Base-by-base conservation (phyloP, 371 early-diverging fungal species). In the Rhizopus sp. region DNA sequence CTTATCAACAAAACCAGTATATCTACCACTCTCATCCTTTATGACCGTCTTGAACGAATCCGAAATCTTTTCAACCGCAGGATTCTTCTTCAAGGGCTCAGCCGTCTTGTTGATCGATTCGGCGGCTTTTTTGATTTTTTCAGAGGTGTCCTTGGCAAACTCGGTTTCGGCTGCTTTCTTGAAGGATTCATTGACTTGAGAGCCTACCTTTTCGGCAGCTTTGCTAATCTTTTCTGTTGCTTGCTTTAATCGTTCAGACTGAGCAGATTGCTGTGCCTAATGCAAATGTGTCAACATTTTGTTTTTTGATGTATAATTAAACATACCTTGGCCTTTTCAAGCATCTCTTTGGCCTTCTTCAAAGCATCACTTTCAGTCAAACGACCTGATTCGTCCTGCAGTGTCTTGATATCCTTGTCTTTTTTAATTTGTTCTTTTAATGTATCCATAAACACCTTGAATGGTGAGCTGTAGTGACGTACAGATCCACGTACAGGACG, bases 341-440 rank as follows among this genome's bases (percentile, higher is more conserved):
- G 88, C 48, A 93, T 88, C 64, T 94, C 90, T 72, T 88, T 91
- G 29, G 98, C 96, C 62, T 84, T 84, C 67, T 87, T 89, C 67
- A 98, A 78, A 15, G 95, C 81, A 52, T 95, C 96, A 31, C 91
- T 92, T 48, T 95, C 95, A 3, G 86, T 79, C 3, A 95, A 71
- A 70, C 92, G 85, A 52, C 81, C 82, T 37, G 90, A 78, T 68
- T 89, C 90, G 45, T 92, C 96, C 60, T 89, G 89, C 32, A 98
- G 76, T 54, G 87, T 90, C 82, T 96, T 94, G 33, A 98, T 78
- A 50, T 97, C 95, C 73, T 93, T 84, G 77, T 92, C 94, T 77
- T 95, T 94, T 69, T 92, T 83, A 59, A 94, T 84, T 81, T 98
- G 97, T 17, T 91, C 89, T 61, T 87, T 88, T 53, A 97, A 70